These are phyloP conservation scores for Colletotrichum gloeosporioides DNA, from an alignment of 2,329 filamentous ascomycete species.

Conservation along the genomic window DNA sequence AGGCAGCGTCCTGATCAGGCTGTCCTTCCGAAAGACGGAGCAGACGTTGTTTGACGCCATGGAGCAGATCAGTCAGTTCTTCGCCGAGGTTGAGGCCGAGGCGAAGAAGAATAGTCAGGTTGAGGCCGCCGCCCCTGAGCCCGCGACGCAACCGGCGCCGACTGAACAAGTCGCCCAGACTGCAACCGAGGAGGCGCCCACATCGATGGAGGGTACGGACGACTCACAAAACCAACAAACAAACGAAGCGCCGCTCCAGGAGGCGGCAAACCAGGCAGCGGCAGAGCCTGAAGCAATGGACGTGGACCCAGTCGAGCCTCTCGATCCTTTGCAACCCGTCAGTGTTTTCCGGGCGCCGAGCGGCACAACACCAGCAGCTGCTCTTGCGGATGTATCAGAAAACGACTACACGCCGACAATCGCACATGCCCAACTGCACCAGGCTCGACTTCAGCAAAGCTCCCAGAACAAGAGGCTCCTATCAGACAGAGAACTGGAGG, in stretches of 20 bases:
- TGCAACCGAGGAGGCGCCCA: neutral
- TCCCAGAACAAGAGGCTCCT: conserved; percentile 78
- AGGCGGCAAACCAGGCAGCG: neutral
- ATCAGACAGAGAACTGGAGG: conserved; percentile 82
- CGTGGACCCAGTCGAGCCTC: conserved; percentile 23
- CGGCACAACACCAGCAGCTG: conserved; percentile 76
- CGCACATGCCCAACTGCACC: conserved; percentile 77
- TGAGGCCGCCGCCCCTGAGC: neutral
- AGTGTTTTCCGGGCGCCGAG: conserved; percentile 81
- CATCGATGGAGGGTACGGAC: neutral
- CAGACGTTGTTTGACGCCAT: conserved; percentile 86
- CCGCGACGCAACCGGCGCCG: conserved; percentile 19
- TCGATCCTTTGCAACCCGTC: conserved; percentile 56
- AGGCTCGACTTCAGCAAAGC: conserved; percentile 66
- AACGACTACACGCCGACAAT: conserved; percentile 79
- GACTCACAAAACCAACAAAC: neutral
- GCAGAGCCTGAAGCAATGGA: conserved; percentile 30
- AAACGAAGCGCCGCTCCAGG: neutral
- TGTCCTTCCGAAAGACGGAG: conserved; percentile 78
- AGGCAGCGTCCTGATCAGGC: conserved; percentile 78
- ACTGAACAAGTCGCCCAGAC: conserved; percentile 10
- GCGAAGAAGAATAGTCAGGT: conserved; percentile 23
- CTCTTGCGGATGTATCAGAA: conserved; percentile 70
- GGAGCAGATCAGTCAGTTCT: conserved; percentile 78
- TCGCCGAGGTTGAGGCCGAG: conserved; percentile 56